Conservation (phyloP, 305 asterid genomes). For the Solanum hybrid region DNA sequence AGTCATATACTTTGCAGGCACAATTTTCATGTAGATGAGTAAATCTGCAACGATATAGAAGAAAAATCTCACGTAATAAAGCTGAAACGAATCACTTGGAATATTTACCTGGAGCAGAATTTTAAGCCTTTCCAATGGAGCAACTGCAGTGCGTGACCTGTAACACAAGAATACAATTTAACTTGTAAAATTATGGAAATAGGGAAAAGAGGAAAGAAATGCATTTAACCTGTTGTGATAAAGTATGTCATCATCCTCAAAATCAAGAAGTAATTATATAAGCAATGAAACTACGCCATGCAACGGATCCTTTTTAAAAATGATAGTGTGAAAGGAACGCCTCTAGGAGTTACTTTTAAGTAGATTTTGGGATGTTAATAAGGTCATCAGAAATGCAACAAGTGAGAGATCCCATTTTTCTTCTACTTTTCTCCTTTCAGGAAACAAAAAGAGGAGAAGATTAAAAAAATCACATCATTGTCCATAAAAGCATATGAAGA, state of each 20-base stretch:
- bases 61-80: background rate
- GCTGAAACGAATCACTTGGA: background rate
- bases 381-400: background rate
- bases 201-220: background rate
- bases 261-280: background rate
- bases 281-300: background rate
- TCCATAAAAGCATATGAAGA: background rate
- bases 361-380: background rate
- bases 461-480: background rate
- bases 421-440: background rate
- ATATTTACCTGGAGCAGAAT: constrained; percentile 26
- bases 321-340: background rate
- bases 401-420: background rate
- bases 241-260: background rate
- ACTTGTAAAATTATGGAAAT: background rate
- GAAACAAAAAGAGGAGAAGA: background rate
- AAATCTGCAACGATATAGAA: background rate
- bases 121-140: constrained; percentile 33
- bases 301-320: background rate
- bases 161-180: background rate
- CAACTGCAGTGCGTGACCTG: constrained; percentile 32
- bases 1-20: background rate
- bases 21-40: background rate
- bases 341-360: background rate
- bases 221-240: background rate